Base-by-base conservation (phyloP, 768 basidiomycete genomes). In the Boletellus ananiceps region DNA sequence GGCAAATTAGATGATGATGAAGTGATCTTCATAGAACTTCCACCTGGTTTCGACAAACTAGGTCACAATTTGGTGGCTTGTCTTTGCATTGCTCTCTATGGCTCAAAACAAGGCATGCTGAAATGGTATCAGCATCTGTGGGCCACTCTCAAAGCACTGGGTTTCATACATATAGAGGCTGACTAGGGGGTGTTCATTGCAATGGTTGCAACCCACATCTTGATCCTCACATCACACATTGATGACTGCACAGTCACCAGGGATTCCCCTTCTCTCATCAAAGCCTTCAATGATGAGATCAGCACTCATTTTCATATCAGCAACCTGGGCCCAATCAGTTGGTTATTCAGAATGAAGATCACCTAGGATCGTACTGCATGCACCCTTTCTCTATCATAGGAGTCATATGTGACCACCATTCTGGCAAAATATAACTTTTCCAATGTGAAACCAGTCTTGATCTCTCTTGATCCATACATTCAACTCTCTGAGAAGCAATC, bases 41-140 rank as follows among this genome's bases (percentile, higher is more conserved):
- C 49, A 14, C 25, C 39, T 34, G 18, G 4, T 8, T 35, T 14
- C 31, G 11, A 29, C 27, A 42, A 27, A 15, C 6, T n/a, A 15
- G 40, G 40, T 2, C 13, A 12, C 0, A 16, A 47, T 9, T 5
- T 42, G 2, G 18, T 57, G 1, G 12, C 40, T 0, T 2, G 1
- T 1, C 41, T 49, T 4, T 29, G 25, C 4, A 2, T 40, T 0
- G 4, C 49, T 8, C n/a, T 55, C 5, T 55, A 55, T 11, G 31
- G 47, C 0, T 52, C 39, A 0, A 57, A 51, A 5, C 54, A 55
- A 8, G 49, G 49, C 0, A 16, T 19, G 0, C n/a, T 56, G 4
- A 56, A 56, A 11, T 58, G 55, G 42, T 57, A 54, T n/a, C 31
- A 51, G 5, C 2, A 21, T 4, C 35, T 58, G 0, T 45, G 32